Percentiles rank a stretch among this genome's conserved stretches.
These are phyloP conservation scores for Ceratocystis lukuohia DNA, from an alignment of 2,329 filamentous ascomycete species.

Conservation along the genomic window DNA sequence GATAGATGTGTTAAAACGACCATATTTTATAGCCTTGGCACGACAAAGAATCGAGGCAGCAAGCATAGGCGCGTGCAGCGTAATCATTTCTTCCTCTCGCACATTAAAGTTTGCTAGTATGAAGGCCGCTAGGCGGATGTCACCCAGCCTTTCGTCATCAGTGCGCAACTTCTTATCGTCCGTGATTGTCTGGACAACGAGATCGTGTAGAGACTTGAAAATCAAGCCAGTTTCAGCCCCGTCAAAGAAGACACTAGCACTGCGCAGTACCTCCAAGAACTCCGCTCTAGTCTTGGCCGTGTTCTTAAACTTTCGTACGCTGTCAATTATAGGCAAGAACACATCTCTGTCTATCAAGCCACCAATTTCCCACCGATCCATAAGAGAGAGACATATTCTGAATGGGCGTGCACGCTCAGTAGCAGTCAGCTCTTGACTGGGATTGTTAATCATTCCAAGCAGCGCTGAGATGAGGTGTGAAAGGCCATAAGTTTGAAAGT, in stretches of 20 bases:
- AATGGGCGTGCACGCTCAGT: conserved; percentile 70
- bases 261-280: conserved; percentile 76
- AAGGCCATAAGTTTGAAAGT: conserved; percentile 72
- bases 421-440: conserved; percentile 24
- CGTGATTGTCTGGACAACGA: conserved; percentile 47
- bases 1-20: conserved; percentile 36
- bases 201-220: conserved; percentile 64
- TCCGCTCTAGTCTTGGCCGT: conserved; percentile 51
- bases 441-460: conserved; percentile 58
- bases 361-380: conserved; percentile 97
- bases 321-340: conserved; percentile 74
- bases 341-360: conserved; percentile 76
- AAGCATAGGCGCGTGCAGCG: conserved; percentile 67
- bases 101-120: conserved; percentile 82
- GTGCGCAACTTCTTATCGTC: conserved; percentile 3
- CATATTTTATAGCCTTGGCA: conserved; percentile 13
- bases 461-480: conserved; percentile 61
- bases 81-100: conserved; percentile 88
- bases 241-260: conserved; percentile 92
- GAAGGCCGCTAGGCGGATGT: conserved; percentile 64
- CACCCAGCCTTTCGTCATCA: conserved; percentile 40
- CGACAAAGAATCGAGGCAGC: conserved; percentile 44
- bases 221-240: conserved; percentile 90
- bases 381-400: conserved; percentile 81
- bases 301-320: conserved; percentile 60